A percentile compares a stretch with the other conserved stretches of the same genome.
Conservation (phyloP, 306 rosid species). For the Cucumis cinereus region DNA sequence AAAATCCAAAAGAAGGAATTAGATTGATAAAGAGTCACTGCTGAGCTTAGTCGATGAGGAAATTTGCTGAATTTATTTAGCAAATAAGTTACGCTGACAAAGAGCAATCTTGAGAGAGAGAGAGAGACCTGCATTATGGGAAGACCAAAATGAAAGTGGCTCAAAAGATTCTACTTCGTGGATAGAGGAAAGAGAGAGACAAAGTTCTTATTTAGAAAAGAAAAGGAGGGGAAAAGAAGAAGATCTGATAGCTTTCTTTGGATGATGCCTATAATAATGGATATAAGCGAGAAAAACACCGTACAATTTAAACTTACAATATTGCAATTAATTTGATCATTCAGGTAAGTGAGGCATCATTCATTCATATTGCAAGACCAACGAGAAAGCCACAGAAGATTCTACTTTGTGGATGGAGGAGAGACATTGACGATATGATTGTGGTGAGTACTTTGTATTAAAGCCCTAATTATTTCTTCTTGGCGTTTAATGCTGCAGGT, state of each 20-base stretch:
- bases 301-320: conserved; percentile 23
- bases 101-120: not conserved
- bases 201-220: not conserved
- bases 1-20: not conserved
- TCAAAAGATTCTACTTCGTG: conserved; percentile 32
- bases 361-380: conserved; percentile 31
- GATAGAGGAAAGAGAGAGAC: conserved; percentile 26
- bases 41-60: not conserved
- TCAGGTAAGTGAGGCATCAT: conserved; percentile 38
- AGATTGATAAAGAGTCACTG: not conserved
- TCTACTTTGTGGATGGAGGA: conserved; percentile 44
- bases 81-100: not conserved
- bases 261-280: conserved; percentile 20
- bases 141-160: conserved; percentile 28
- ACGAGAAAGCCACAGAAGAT: conserved; percentile 36
- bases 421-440: conserved; percentile 47
- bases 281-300: conserved; percentile 20
- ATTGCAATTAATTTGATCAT: conserved; percentile 31
- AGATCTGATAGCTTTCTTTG: conserved; percentile 7
- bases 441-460: conserved; percentile 27
- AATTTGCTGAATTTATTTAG: not conserved
- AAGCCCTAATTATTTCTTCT: conserved; percentile 25
- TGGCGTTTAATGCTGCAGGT: conserved; percentile 54
- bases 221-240: not conserved
- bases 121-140: conserved; percentile 23